Base-by-base conservation (phyloP, 345 rosid species). In the Arabidopsis arenosa region DNA sequence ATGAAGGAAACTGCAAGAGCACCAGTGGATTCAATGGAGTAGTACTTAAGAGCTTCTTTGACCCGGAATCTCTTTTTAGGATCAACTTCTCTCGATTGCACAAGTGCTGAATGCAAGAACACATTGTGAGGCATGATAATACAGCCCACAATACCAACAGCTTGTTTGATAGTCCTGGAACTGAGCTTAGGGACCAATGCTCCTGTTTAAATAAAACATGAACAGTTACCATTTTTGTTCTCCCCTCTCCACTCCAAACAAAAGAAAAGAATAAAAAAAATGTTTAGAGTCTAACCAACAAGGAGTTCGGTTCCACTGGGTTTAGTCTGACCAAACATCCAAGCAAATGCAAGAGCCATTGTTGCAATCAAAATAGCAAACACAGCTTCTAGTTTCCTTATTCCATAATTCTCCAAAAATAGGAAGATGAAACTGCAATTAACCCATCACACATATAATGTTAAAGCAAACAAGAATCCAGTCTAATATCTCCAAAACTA, bases 91-190 rank as follows among this genome's bases (percentile, higher is more conserved):
- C 99, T 80, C 7, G 97, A 95, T 74, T 88, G 97, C 36, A 95
- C 97, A 37, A 95, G 97, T 57, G 99, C 96, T 6, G 99, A 92
- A 78, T 92, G 99, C 84, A 95, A 86, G 85, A 92, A 95, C 36
- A 92, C 92, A 43, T 95, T 95, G 86, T 95, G 97, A 33, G 98
- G 97, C 98, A 94, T 94, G 28, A 94, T 94, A 17, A 94, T 84
- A 78, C 98, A 92, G 69, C 98, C 98, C 60, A 94, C 97, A 10
- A 90, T 88, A 59, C 97, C 98, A 66, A 92, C 97, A 32, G 93
- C 98, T 80, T 94, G 96, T 58, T 86, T 79, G 72, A 94, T 92
- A 28, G 98, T 94, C 84, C 79, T 89, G 0, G 97, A 92, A 80
- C 93, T 88, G 17, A 94, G 97, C 69, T 88, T 89, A 9, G 96